Evolutionary conservation across 192 early-diverging fungal genomes (phyloP).

Genomic region (Neocallimastix lanati): DNA sequence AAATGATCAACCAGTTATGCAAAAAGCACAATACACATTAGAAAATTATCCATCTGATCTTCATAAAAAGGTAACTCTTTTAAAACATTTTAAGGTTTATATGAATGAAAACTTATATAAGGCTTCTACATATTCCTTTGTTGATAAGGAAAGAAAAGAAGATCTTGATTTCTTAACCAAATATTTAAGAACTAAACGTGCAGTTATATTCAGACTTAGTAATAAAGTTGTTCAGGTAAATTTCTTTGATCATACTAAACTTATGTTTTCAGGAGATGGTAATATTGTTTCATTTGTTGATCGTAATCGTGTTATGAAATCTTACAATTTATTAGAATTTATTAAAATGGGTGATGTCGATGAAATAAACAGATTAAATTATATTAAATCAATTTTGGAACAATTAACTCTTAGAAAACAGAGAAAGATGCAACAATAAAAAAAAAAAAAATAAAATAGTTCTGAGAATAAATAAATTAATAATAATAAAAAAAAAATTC

Average conservation of each 20-base stretch:
- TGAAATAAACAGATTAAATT: neutral
- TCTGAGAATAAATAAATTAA: too few relatives aligned
- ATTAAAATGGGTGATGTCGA: neutral
- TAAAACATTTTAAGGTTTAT: slow-evolving; percentile 37
- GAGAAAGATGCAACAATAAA: neutral
- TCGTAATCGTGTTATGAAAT: neutral
- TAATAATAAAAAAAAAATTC: too few relatives aligned
- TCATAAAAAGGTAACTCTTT: slow-evolving; percentile 37
- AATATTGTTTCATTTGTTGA: slow-evolving; percentile 40
- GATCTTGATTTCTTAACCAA: slow-evolving; percentile 41
- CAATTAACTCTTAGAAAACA: neutral
- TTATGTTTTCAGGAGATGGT: slow-evolving; percentile 36
- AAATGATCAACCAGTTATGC: slow-evolving; percentile 8
- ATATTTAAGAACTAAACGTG: slow-evolving; percentile 35
- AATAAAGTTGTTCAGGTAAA: slow-evolving; percentile 53
- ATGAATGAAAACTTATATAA: slow-evolving; percentile 33
- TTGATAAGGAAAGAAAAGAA: neutral
- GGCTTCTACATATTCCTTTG: slow-evolving; percentile 1
- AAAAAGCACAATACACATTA: slow-evolving; percentile 12
- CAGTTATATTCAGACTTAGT: slow-evolving; percentile 45
- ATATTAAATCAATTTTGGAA: neutral
- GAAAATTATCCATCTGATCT: slow-evolving; percentile 22
- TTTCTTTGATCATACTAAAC: slow-evolving; percentile 55
- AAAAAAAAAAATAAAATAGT: neutral
- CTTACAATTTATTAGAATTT: neutral